These are phyloP conservation scores for Epicoccum sorghinum DNA, from an alignment of 2,329 filamentous ascomycete species.

Conservation along the genomic window DNA sequence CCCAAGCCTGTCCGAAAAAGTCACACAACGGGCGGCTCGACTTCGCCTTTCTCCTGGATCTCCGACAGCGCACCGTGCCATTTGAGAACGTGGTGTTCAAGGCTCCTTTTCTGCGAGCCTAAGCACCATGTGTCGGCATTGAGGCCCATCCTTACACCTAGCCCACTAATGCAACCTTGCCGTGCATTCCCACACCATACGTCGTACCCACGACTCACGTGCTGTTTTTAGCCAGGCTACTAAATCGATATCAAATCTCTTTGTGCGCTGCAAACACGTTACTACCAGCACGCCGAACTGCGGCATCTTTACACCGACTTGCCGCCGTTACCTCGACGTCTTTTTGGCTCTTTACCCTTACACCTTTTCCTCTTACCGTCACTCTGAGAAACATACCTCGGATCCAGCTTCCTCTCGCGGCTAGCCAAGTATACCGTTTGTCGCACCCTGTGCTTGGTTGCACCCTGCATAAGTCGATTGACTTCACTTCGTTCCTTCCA, in stretches of 20 bases:
- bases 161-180: conserved; percentile 15
- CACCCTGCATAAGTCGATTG: conserved; percentile 28
- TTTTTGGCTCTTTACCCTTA: conserved; percentile 18
- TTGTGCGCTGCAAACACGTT: conserved; percentile 29
- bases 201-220: conserved; percentile 28
- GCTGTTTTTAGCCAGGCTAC: conserved; percentile 24
- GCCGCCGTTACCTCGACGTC: conserved; percentile 9
- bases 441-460: conserved; percentile 23
- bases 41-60: conserved; percentile 42
- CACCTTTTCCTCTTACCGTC: conserved; percentile 32
- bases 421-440: conserved; percentile 2
- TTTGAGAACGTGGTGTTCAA: conserved; percentile 18
- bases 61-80: conserved; percentile 30
- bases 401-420: conserved; percentile 8
- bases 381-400: neutral
- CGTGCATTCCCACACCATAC: conserved; percentile 30
- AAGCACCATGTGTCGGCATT: conserved; percentile 8
- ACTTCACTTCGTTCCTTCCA: conserved; percentile 12
- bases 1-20: conserved; percentile 27
- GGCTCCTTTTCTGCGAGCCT: conserved; percentile 14
- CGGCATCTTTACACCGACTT: conserved; percentile 26
- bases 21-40: conserved; percentile 35
- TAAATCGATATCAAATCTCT: conserved; percentile 27
- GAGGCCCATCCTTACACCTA: conserved; percentile 6
- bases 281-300: conserved; percentile 31